Evolutionary conservation across 805 yeast genomes (phyloP), one percentile per base, ranked within the genome.

Genomic region (Pichia nanzhaoensis): DNA sequence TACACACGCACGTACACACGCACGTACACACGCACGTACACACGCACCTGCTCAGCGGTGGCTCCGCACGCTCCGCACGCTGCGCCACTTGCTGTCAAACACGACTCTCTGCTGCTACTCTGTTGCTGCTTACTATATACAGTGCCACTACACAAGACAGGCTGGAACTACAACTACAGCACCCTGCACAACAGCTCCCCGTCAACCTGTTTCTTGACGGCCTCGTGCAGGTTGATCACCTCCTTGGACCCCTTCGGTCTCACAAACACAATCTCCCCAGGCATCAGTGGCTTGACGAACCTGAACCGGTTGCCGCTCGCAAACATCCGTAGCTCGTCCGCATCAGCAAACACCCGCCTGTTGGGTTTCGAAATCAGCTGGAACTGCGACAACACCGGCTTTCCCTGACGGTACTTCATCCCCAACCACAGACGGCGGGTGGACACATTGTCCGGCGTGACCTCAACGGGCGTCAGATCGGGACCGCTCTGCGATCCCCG

Each of bases 361-460:
- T 82, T 86, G 34, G 99, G 98, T 58, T 84, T 89, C 37, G 93
- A 83, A 27, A 93, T 78, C 54, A 91, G 70, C 27, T 77, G 72
- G 55, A 89, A 77, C 45, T 78, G 74, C 52, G 79, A 73, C 51
- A 93, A 70, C 16, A 93, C 95, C 0, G 96, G 83, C 53, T 73
- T 70, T 58, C 82, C 78, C 52, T 87, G 78, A 59, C 91, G 78
- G 64, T 93, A 93, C 63, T 93, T 93, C 61, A 93, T 70, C 2
- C 90, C 95, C 18, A 93, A 64, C 99, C 99, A 93, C 41, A 93
- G 73, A 54, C 95, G 75, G 58, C 98, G 79, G 1, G 90, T 75
- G 17, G 95, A 66, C 27, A 93, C 78, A 59, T 91, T 90, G 60
- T 86, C 95, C 30, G 84, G 89, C 0, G 98, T 89, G 19, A 80